Evolutionary conservation across 1,139 yeast genomes (phyloP).

Genomic region (Pneumocystis canis): DNA sequence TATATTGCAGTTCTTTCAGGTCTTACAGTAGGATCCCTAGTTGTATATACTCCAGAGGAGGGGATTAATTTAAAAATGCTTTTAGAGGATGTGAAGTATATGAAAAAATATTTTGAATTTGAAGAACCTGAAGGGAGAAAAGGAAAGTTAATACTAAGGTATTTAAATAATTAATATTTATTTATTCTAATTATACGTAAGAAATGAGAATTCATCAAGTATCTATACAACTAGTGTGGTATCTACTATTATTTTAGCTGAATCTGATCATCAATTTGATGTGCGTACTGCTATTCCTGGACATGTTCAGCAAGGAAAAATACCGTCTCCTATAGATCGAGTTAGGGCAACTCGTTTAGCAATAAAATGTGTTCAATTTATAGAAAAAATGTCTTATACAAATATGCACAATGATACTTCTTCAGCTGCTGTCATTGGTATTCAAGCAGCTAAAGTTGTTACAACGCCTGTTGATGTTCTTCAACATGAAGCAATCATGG

Average conservation of each 20-base stretch:
- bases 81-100: slow-evolving; percentile 58
- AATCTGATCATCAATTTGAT: slow-evolving; percentile 63
- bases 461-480: slow-evolving; percentile 61
- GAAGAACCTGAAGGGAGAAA: slow-evolving; percentile 74
- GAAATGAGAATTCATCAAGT: slow-evolving; percentile 72
- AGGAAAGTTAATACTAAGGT: slow-evolving; percentile 59
- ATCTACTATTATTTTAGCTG: slow-evolving; percentile 69
- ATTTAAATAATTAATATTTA: not conserved
- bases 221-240: slow-evolving; percentile 70
- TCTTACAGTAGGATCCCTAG: slow-evolving; percentile 84
- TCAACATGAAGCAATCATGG: slow-evolving; percentile 75
- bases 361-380: slow-evolving; percentile 67
- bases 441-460: slow-evolving; percentile 59
- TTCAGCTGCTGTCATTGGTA: slow-evolving; percentile 79
- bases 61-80: slow-evolving; percentile 59
- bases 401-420: slow-evolving; percentile 27
- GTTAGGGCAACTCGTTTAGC: slow-evolving; percentile 85
- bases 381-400: slow-evolving; percentile 14
- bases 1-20: slow-evolving; percentile 80
- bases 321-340: slow-evolving; percentile 90
- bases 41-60: slow-evolving; percentile 85
- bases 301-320: slow-evolving; percentile 95
- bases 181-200: slow-evolving; percentile 17
- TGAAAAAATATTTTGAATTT: slow-evolving; percentile 50
- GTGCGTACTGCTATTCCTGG: slow-evolving; percentile 96